Evolutionary conservation across 2,329 filamentous ascomycete genomes (phyloP).

Genomic region (Fusarium verrucosum): DNA sequence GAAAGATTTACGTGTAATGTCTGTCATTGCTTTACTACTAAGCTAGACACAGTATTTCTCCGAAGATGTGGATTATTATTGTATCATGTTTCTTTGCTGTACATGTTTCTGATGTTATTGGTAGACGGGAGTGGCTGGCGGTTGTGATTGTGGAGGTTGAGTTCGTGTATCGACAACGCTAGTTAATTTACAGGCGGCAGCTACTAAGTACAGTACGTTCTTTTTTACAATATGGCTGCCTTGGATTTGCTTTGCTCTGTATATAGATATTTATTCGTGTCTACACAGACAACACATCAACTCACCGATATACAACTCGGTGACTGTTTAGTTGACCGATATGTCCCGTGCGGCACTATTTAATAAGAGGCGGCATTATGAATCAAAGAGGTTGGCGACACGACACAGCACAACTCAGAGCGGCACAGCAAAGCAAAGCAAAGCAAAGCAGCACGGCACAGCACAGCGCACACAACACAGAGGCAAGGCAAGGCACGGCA

Average conservation of each 20-base stretch:
- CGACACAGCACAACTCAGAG: not conserved
- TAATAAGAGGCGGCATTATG: slow-evolving; percentile 10
- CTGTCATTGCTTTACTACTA: not conserved
- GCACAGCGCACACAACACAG: too few relatives aligned
- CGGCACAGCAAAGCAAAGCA: too few relatives aligned
- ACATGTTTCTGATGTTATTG: not conserved
- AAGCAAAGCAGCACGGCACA: too few relatives aligned
- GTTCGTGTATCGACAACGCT: slow-evolving; percentile 19
- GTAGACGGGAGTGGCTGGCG: slow-evolving; percentile 29
- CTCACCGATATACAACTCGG: slow-evolving; percentile 18
- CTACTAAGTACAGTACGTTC: not conserved
- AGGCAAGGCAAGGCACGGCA: too few relatives aligned
- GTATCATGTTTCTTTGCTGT: not conserved
- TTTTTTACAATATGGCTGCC: not conserved
- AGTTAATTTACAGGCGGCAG: slow-evolving; percentile 11
- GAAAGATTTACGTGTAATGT: slow-evolving; percentile 5
- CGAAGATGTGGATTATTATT: slow-evolving; percentile 1
- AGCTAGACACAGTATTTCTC: too few relatives aligned
- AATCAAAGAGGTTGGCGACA: slow-evolving; percentile 15
- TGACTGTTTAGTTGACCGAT: slow-evolving; percentile 22
- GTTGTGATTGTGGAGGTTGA: slow-evolving; percentile 25
- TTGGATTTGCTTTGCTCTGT: not conserved
- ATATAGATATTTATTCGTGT: not conserved
- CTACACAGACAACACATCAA: not conserved
- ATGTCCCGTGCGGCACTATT: slow-evolving; percentile 14